Evolutionary conservation across 208 protist genomes (phyloP).

Genomic region (Herpetomonas samuelpessoai): DNA sequence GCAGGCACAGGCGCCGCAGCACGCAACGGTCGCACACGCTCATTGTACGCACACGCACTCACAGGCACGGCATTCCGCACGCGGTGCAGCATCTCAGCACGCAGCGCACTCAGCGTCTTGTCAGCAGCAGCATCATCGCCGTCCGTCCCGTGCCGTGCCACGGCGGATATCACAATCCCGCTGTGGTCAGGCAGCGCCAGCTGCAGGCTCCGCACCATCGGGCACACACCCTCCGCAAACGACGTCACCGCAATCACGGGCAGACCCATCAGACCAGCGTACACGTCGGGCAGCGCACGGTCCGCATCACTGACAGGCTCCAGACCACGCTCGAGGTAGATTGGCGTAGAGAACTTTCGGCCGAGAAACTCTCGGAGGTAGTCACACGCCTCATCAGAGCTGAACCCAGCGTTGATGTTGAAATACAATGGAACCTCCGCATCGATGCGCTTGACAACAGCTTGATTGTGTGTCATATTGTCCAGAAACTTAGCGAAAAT

Average conservation of each 20-base stretch:
- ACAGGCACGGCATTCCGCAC: too few relatives aligned
- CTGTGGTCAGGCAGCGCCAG: slow-evolving; percentile 38
- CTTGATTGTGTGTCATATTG: slow-evolving; percentile 14
- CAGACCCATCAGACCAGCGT: slow-evolving; percentile 40
- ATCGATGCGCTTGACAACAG: slow-evolving; percentile 10
- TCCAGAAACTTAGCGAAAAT: slow-evolving; percentile 31
- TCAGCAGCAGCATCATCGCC: too few relatives aligned
- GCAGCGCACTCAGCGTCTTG: too few relatives aligned
- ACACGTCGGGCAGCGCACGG: slow-evolving; percentile 10
- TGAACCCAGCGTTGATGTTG: slow-evolving; percentile 36
- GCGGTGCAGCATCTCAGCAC: too few relatives aligned
- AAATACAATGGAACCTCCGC: slow-evolving; percentile 28
- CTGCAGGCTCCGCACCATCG: slow-evolving; percentile 42
- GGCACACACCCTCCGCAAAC: slow-evolving; percentile 38
- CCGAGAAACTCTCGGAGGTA: slow-evolving; percentile 26
- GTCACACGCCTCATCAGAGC: slow-evolving; percentile 2
- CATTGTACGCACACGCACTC: too few relatives aligned
- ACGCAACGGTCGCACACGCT: too few relatives aligned
- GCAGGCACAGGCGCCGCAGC: too few relatives aligned
- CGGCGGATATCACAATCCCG: slow-evolving; percentile 17
- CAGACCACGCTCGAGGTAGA: slow-evolving; percentile 20
- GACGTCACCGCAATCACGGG: slow-evolving; percentile 39
- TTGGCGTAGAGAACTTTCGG: slow-evolving; percentile 14
- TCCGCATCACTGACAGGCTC: slow-evolving; percentile 2
- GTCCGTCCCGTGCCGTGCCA: slow-evolving; percentile 7